Evolutionary conservation across 2,329 filamentous ascomycete genomes (phyloP), one percentile per base, ranked within the genome.

Genomic region (Aspergillus phoenicis): DNA sequence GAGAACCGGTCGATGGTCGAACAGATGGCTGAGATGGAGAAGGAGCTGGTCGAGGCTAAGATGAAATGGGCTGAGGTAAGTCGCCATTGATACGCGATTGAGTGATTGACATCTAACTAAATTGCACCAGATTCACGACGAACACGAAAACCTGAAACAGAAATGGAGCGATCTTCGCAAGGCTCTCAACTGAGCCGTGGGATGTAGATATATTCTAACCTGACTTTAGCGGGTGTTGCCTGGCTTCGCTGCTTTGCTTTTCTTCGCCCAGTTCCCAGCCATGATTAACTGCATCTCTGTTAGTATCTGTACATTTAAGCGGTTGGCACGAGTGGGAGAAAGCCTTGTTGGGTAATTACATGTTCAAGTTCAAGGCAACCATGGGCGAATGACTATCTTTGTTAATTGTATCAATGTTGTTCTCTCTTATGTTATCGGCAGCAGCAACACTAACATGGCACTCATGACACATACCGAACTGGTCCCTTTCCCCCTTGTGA

Each of bases 51-150:
- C 64, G 87, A 89, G 73, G 95, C 93, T 1, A 99, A 99, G 84
- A 90, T 99, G 91, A 87, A 87, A 71, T 93, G 93, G 81, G 95
- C 95, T 58, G 92, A 97, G 88, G 94, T 97, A 84, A 82, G 89
- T 60, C 26, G 26, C 7, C 17, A 8, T 11, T 22, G 17, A 41
- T 11, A 7, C 26, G 8, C 5, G 11, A 6, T 24, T 26, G 48
- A 26, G 48, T 45, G 30, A 15, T 10, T 36, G 51, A 6, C 8
- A 17, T 59, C 67, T 67, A 51, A 69, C 30, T 8, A 17, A 13
- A 36, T 24, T 20, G 8, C n/a, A 17, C n/a, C 70, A 92, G 90
- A 85, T 91, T 66, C 90, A 90, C 70, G 80, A 77, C 59, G 76
- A 82, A 62, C 86, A 93, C 70, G 91, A 94, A 75, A 84, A 86